phyloP scores from a whole-genome alignment of 306 rosid genomes.

The Casuarina cunninghamiana region DNA sequence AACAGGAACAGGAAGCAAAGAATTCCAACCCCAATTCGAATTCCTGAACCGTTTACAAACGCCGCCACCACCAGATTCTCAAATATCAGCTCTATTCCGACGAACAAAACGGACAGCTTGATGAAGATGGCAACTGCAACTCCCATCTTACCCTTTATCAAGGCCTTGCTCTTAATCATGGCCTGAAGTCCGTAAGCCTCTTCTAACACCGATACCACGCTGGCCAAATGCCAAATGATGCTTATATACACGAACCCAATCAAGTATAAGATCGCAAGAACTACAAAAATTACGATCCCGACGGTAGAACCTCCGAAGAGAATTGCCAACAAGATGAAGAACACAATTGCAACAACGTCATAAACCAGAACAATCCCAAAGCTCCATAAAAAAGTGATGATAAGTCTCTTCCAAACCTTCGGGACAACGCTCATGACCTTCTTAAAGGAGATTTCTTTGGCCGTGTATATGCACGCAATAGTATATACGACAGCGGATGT shows the following conservation, averaged over 20 bases:
- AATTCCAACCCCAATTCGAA: conserved; percentile 8
- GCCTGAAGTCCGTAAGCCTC: conserved; percentile 25
- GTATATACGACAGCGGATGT: conserved; percentile 1
- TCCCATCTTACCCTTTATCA: conserved; percentile 24
- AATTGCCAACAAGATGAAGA: not conserved
- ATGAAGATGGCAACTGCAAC: conserved; percentile 8
- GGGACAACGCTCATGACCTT: not conserved
- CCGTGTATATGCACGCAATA: not conserved
- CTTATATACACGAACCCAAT: conserved; percentile 18
- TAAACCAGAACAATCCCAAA: not conserved
- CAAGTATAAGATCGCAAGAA: not conserved
- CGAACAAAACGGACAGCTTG: not conserved
- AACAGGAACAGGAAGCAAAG: conserved; percentile 12
- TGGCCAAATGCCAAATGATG: conserved; percentile 30
- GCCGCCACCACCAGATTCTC: conserved; percentile 12
- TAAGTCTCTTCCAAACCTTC: not conserved
- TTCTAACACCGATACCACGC: conserved; percentile 30
- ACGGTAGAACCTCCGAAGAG: not conserved
- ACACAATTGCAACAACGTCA: not conserved
- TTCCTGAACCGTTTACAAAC: not conserved
- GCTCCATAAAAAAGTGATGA: not conserved
- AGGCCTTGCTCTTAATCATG: conserved; percentile 26
- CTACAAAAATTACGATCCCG: not conserved
- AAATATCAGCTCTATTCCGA: not conserved
- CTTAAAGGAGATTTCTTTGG: not conserved